Conservation (phyloP, 2,329 filamentous ascomycete species). For the Tolypocladium cylindrosporum region DNA sequence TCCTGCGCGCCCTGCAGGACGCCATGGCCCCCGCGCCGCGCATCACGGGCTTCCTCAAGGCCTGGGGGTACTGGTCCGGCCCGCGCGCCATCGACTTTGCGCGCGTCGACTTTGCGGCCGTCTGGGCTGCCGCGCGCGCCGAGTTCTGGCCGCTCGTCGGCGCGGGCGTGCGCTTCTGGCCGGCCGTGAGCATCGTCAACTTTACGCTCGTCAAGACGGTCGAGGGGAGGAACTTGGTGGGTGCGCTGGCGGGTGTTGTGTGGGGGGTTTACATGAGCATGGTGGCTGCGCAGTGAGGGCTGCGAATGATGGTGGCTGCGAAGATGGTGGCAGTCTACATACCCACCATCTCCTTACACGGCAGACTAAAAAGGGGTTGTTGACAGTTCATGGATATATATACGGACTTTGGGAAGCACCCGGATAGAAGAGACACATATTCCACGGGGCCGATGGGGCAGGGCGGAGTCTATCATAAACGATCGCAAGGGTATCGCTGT, state of each 20-base stretch:
- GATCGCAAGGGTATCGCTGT: not conserved
- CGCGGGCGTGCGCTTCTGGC: slow-evolving; percentile 64
- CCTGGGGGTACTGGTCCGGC: slow-evolving; percentile 23
- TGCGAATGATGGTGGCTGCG: not conserved
- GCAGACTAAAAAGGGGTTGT: too few relatives aligned
- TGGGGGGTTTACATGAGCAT: slow-evolving; percentile 73
- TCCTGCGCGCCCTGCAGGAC: slow-evolving; percentile 44
- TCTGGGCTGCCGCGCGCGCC: slow-evolving; percentile 31
- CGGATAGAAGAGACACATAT: not conserved
- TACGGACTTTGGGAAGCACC: not conserved
- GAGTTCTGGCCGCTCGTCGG: slow-evolving; percentile 56
- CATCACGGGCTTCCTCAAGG: slow-evolving; percentile 23
- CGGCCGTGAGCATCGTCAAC: slow-evolving; percentile 58
- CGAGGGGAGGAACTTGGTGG: slow-evolving; percentile 59
- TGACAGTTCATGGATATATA: too few relatives aligned
- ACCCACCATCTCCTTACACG: too few relatives aligned
- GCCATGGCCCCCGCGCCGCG: slow-evolving; percentile 34
- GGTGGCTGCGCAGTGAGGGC: slow-evolving; percentile 27
- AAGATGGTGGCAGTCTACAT: not conserved
- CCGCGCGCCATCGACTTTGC: slow-evolving; percentile 32
- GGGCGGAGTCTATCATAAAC: not conserved
- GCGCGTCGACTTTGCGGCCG: slow-evolving; percentile 32
- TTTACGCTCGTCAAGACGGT: slow-evolving; percentile 62
- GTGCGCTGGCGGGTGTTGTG: slow-evolving; percentile 58
- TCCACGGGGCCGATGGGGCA: too few relatives aligned